Evolutionary conservation across 169 alveolate species (phyloP), one percentile per base, ranked within the genome.

Genomic region (Neospora caninum): DNA sequence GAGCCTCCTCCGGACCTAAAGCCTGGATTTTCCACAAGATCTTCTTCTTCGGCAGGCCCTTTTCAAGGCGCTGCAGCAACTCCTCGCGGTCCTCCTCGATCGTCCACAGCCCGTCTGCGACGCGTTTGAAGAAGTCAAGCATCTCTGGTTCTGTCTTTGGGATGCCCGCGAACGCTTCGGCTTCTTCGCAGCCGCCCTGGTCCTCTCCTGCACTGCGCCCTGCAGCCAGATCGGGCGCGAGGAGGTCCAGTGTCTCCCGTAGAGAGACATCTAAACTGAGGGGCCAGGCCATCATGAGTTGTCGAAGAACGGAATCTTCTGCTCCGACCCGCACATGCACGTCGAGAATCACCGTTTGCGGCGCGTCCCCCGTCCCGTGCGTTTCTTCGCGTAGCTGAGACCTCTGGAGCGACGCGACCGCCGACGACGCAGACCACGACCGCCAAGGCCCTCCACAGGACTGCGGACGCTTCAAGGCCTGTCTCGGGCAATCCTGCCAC

Each of bases 181-280:
- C 73, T 64, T 64, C 73, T 64, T 64, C 73, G 73, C 73, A 9
- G 73, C 34, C 83, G n/a, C 20, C 31, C 73, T 49, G 22, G 22
- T 64, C 73, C 73, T 22, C 73, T 22, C 0, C 43, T 87, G 0
- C 91, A 67, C 58, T 91, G 58, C 84, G 92, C 34, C 54, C 86
- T 4, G 92, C 42, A 29, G 39, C 84, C 43, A 73, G 84, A 1
- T 36, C 88, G n/a, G 54, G 70, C 88, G 70, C 95, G 29, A 92
- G 67, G 31, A 84, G 41, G 36, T 92, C 95, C 0, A 84, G 64
- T 31, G 87, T 88, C 86, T 93, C 87, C 91, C 95, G 42, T 49
- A 93, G 91, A 89, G 80, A 70, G 34, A 86, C 80, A 73, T 93
- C 95, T 0, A 83, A 27, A 27, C 67, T 70, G 91, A 87, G 42